These are phyloP conservation scores for Westerdykella ornata DNA, from an alignment of 2,329 filamentous ascomycete genomes.

Conservation along the genomic window DNA sequence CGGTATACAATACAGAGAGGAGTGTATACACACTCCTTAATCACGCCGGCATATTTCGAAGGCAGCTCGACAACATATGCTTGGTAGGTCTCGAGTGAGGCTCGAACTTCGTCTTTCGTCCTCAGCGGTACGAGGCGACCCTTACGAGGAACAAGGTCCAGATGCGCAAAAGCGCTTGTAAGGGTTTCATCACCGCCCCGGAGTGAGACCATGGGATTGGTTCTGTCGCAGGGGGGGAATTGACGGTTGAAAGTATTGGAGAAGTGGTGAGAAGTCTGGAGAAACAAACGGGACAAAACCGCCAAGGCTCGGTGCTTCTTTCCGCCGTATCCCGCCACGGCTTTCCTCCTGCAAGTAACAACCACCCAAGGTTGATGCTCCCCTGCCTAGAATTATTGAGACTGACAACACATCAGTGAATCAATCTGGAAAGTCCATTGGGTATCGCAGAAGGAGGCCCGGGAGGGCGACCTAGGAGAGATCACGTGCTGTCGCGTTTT, in stretches of 20 bases:
- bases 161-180: background rate
- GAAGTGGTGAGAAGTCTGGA: conserved; percentile 1
- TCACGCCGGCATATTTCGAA: conserved; percentile 62
- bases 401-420: too few species aligned
- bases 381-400: too few species aligned
- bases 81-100: conserved; percentile 49
- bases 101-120: conserved; percentile 47
- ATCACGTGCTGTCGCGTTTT: too few species aligned
- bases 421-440: too few species aligned
- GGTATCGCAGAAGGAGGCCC: too few species aligned
- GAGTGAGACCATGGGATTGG: background rate
- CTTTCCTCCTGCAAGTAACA: too few species aligned
- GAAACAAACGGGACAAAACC: conserved; percentile 11
- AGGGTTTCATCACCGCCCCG: background rate
- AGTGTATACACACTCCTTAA: conserved; percentile 57
- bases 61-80: conserved; percentile 68
- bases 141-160: conserved; percentile 6
- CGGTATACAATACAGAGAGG: conserved; percentile 2
- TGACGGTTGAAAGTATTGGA: background rate
- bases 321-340: conserved; percentile 3
- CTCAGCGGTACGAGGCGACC: conserved; percentile 36
- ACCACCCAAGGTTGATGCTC: too few species aligned
- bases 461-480: too few species aligned
- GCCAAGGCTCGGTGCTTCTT: conserved; percentile 6
- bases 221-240: background rate